A percentile compares a stretch with the other conserved stretches of the same genome.
These are phyloP conservation scores for Venustampulla echinocandica DNA, from an alignment of 495 filamentous ascomycete genomes.

Conservation along the genomic window DNA sequence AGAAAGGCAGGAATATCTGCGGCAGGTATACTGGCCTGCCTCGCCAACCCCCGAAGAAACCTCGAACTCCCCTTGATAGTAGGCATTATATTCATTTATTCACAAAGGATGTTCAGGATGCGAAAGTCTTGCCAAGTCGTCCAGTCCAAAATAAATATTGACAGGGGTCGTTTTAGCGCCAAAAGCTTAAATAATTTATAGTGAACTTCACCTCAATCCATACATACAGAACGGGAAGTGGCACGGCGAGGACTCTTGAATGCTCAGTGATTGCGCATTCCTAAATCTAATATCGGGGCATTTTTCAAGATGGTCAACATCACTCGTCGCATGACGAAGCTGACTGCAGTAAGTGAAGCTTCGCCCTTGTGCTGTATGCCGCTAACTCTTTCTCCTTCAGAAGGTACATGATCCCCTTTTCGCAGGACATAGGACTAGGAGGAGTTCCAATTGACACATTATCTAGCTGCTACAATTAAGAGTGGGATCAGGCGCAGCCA, in stretches of 20 bases:
- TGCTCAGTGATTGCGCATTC: background rate
- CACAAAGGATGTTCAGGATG: background rate
- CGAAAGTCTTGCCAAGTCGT: too few relatives aligned
- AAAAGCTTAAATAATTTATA: slow-evolving; percentile 22
- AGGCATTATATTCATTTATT: slow-evolving; percentile 10
- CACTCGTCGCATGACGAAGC: slow-evolving; percentile 66
- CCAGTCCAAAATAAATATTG: slow-evolving; percentile 4
- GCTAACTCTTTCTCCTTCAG: slow-evolving; percentile 6
- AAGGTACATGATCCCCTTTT: slow-evolving; percentile 19
- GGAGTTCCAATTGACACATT: slow-evolving; percentile 28
- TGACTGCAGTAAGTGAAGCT: slow-evolving; percentile 59
- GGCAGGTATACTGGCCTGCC: slow-evolving; percentile 5
- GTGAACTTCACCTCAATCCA: slow-evolving; percentile 2
- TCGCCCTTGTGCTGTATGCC: slow-evolving; percentile 1
- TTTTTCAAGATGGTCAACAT: slow-evolving; percentile 63
- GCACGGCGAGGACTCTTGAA: background rate
- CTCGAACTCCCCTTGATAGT: background rate
- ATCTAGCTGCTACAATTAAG: slow-evolving; percentile 61
- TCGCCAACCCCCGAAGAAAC: slow-evolving; percentile 5
- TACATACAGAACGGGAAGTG: background rate
- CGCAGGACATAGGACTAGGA: background rate
- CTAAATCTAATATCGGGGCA: background rate
- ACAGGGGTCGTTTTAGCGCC: slow-evolving; percentile 15
- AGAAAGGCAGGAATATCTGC: slow-evolving; percentile 18
- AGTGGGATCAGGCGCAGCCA: slow-evolving; percentile 71